Evolutionary conservation across 2,329 filamentous ascomycete species (phyloP).

Genomic region (Hymenoscyphus repandus): DNA sequence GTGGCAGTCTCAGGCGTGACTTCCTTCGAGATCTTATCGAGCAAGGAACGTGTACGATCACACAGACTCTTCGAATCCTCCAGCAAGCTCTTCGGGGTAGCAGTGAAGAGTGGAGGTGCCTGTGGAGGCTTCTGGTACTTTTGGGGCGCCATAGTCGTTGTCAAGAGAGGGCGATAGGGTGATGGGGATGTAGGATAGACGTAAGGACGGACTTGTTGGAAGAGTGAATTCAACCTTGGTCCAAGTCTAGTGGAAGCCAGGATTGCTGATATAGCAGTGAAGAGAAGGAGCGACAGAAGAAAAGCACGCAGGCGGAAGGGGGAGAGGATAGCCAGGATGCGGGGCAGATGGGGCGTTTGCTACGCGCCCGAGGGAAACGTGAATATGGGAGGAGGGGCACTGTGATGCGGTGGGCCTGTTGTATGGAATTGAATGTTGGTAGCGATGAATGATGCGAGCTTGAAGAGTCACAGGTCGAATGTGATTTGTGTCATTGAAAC

Average conservation of each 20-base stretch:
- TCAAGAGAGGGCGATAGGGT: slow-evolving; percentile 33
- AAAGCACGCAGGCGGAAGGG: slow-evolving; percentile 34
- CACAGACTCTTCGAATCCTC: slow-evolving; percentile 63
- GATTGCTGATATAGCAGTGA: slow-evolving; percentile 52
- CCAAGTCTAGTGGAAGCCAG: slow-evolving; percentile 53
- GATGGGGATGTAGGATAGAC: slow-evolving; percentile 8
- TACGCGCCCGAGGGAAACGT: not conserved
- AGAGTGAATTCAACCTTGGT: slow-evolving; percentile 50
- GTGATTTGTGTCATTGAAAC: not conserved
- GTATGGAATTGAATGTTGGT: not conserved
- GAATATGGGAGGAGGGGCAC: not conserved
- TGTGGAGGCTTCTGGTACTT: slow-evolving; percentile 72
- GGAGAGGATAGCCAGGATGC: slow-evolving; percentile 32
- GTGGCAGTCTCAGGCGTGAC: slow-evolving; percentile 46
- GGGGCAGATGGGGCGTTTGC: not conserved
- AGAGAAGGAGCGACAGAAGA: slow-evolving; percentile 49
- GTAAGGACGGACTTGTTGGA: slow-evolving; percentile 46
- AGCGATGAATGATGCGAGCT: not conserved
- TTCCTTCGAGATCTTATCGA: slow-evolving; percentile 61
- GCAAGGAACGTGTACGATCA: slow-evolving; percentile 52
- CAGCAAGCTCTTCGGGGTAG: slow-evolving; percentile 64
- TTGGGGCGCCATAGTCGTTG: slow-evolving; percentile 57
- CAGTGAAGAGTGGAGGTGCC: slow-evolving; percentile 70
- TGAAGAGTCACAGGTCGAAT: not conserved
- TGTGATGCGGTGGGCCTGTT: no score